Percentiles rank a stretch among this genome's conserved stretches.
phyloP scores from a whole-genome alignment of 441 rosid species.

The Theobroma grandiflorum region DNA sequence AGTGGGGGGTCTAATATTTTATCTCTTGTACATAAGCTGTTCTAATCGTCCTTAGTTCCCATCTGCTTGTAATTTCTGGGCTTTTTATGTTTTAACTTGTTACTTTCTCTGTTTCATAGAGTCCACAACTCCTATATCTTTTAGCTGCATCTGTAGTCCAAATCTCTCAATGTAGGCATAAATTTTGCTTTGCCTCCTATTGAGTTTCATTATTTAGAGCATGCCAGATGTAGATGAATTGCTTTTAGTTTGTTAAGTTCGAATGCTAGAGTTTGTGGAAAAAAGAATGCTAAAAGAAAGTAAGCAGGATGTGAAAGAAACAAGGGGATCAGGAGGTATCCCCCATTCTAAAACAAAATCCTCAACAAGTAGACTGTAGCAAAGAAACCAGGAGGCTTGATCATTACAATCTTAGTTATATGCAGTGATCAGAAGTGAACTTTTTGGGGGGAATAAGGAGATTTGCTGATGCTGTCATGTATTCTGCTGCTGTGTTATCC shows the following conservation, averaged over 20 bases:
- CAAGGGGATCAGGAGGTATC: background rate
- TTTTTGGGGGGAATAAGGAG: background rate
- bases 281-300: background rate
- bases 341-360: background rate
- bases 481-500: background rate
- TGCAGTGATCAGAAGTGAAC: background rate
- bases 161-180: background rate
- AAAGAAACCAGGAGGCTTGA: background rate
- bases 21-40: background rate
- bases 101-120: background rate
- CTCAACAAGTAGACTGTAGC: background rate
- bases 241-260: background rate
- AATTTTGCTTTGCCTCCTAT: slow-evolving; percentile 15
- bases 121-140: background rate
- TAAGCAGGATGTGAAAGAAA: background rate
- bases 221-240: background rate
- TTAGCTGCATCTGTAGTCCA: background rate
- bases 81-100: background rate
- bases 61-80: background rate
- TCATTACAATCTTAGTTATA: background rate
- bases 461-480: background rate
- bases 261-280: background rate
- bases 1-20: background rate
- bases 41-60: background rate
- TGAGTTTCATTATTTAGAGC: background rate